Evolutionary conservation across 257 asterid genomes (phyloP), one percentile per base, ranked within the genome.

Genomic region (Penstemon eatonii): DNA sequence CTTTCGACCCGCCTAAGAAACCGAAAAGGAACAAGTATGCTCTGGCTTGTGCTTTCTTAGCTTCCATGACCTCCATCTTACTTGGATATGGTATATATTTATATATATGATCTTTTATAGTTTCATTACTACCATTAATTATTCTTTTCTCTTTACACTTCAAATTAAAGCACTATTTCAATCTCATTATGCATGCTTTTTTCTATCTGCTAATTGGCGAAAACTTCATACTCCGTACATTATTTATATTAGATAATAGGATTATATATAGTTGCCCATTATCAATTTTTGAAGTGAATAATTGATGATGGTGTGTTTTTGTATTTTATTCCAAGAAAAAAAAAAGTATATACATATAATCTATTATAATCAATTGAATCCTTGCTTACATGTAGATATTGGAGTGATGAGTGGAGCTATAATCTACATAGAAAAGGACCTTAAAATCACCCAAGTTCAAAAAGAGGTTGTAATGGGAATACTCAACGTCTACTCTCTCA

Each of bases 371-470:
- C 41, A 38, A 8, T 25, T 5, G n/a, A 49, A 65, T 57, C 9
- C 37, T 58, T 54, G 51, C 33, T 66, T 51, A 13, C 54, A 67
- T 76, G 86, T 83, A 92, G 98, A 92, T 74, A 87, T 92, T 15
- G 98, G 98, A 68, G 98, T 92, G 47, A 92, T 92, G 94, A 92
- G 97, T 66, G 98, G 98, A 15, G 98, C 98, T 50, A 80, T 78
- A 56, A 68, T 92, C 46, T 92, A 82, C 79, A 89, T 92, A 39
- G 19, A 58, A 56, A 73, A 36, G 1, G 85, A 85, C 38, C 75
- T 92, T 3, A 0, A 42, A 0, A 71, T 89, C 43, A 80, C 41
- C 41, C 69, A 76, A 53, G 52, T 18, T 0, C 81, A 92, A 73
- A 78, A 80, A 5, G 93, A 90, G 71, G 73, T 90, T n/a, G 65